phyloP scores from a whole-genome alignment of 805 yeast genomes.

The Hanseniaspora nectarophila region DNA sequence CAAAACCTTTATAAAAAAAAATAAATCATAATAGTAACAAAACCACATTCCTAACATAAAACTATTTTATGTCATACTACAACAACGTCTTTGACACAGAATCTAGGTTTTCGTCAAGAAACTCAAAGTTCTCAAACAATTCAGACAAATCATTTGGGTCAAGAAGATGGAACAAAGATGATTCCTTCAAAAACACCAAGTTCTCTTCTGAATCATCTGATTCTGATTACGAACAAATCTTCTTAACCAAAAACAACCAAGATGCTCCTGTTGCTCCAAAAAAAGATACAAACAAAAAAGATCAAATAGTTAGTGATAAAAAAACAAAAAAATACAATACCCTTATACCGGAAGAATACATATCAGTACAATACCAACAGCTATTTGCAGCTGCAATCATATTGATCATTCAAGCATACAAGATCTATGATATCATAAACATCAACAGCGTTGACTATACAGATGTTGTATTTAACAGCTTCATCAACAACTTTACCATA shows the following conservation, averaged over 20 bases:
- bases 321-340: background rate
- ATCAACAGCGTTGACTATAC: conserved; percentile 32
- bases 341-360: conserved; percentile 49
- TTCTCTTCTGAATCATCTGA: background rate
- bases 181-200: background rate
- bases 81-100: conserved; percentile 11
- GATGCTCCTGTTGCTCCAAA: background rate
- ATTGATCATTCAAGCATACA: conserved; percentile 71
- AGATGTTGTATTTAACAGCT: conserved; percentile 27
- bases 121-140: background rate
- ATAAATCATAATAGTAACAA: no score
- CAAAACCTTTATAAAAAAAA: no score
- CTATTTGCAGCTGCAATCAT: conserved; percentile 54
- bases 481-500: conserved; percentile 32
- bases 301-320: background rate
- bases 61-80: background rate
- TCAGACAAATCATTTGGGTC: background rate
- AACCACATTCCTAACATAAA: no score
- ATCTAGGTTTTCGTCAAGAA: background rate
- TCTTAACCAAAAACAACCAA: background rate
- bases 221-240: background rate
- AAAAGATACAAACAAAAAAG: background rate
- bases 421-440: conserved; percentile 56
- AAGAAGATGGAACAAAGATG: conserved; percentile 8
- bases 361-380: conserved; percentile 72